A percentile compares a stretch with the other conserved stretches of the same genome.
Evolutionary conservation across 345 rosid species (phyloP).

Genomic region (Geranium brycei): DNA sequence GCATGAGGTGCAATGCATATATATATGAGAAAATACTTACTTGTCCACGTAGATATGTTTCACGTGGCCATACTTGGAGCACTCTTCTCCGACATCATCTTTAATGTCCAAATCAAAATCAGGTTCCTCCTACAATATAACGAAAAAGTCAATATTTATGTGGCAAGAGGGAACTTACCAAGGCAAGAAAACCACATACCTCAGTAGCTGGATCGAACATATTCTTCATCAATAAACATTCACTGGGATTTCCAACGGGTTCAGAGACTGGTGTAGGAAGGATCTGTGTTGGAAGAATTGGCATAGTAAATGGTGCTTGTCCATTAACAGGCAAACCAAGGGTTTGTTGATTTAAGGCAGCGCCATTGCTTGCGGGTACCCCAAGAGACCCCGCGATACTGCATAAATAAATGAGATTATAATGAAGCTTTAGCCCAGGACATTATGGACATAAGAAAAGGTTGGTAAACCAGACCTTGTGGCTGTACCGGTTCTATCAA

Average conservation of each 20-base stretch:
- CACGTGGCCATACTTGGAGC: slow-evolving; percentile 2
- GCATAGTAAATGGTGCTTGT: slow-evolving; percentile 35
- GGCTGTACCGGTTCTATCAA: slow-evolving; percentile 80
- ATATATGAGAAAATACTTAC: slow-evolving; percentile 27
- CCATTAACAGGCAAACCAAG: slow-evolving; percentile 37
- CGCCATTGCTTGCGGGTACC: slow-evolving; percentile 49
- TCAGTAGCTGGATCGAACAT: slow-evolving; percentile 88
- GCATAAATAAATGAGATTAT: slow-evolving; percentile 1
- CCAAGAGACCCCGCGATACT: slow-evolving; percentile 68
- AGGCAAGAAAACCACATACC: slow-evolving; percentile 22
- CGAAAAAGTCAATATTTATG: neutral
- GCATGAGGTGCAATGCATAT: neutral
- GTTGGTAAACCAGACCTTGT: slow-evolving; percentile 35
- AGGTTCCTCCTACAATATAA: slow-evolving; percentile 53
- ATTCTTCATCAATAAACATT: slow-evolving; percentile 76
- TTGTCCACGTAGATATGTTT: slow-evolving; percentile 67
- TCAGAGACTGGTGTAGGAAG: slow-evolving; percentile 33
- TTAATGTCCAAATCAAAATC: slow-evolving; percentile 65
- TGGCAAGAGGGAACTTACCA: neutral
- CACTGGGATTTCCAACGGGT: slow-evolving; percentile 64
- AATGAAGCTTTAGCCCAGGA: slow-evolving; percentile 1
- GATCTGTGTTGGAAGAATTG: slow-evolving; percentile 39
- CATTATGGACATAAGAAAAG: slow-evolving; percentile 4
- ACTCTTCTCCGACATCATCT: slow-evolving; percentile 12
- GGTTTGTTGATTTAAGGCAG: slow-evolving; percentile 35